These are phyloP conservation scores for Chamaenerion angustifolium DNA, from an alignment of 345 rosid genomes.

Conservation along the genomic window DNA sequence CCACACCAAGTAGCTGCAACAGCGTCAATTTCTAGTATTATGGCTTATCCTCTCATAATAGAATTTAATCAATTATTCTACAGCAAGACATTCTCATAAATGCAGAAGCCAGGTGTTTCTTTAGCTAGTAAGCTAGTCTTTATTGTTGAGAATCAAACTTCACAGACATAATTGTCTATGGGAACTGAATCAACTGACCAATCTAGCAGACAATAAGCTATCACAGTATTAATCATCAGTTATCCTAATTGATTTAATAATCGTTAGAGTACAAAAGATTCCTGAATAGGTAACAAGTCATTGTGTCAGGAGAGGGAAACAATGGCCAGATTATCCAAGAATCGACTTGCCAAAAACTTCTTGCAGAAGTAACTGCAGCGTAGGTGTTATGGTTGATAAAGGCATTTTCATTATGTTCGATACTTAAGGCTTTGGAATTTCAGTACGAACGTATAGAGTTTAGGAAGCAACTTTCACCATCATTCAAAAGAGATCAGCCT, in stretches of 20 bases:
- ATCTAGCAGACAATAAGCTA: background rate
- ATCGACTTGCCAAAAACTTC: too few species aligned
- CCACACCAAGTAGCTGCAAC: slow-evolving; percentile 69
- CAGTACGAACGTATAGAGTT: too few species aligned
- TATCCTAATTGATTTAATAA: background rate
- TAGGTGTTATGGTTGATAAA: too few species aligned
- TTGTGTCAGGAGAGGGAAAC: too few species aligned
- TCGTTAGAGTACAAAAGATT: too few species aligned
- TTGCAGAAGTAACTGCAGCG: too few species aligned
- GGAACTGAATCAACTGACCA: background rate
- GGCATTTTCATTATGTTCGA: too few species aligned
- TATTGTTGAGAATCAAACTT: background rate
- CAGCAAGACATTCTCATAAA: background rate
- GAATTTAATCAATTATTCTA: background rate
- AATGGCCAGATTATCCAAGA: too few species aligned
- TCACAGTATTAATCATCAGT: background rate
- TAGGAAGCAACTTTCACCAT: too few species aligned
- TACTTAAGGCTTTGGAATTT: too few species aligned
- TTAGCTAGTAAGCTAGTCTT: background rate
- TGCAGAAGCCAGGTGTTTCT: background rate
- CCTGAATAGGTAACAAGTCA: too few species aligned
- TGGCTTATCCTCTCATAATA: background rate
- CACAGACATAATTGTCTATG: background rate
- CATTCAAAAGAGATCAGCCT: too few species aligned
- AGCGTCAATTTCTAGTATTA: background rate